Conservation (phyloP, 352 stramenopile species). For the Pythium myriotylum region DNA sequence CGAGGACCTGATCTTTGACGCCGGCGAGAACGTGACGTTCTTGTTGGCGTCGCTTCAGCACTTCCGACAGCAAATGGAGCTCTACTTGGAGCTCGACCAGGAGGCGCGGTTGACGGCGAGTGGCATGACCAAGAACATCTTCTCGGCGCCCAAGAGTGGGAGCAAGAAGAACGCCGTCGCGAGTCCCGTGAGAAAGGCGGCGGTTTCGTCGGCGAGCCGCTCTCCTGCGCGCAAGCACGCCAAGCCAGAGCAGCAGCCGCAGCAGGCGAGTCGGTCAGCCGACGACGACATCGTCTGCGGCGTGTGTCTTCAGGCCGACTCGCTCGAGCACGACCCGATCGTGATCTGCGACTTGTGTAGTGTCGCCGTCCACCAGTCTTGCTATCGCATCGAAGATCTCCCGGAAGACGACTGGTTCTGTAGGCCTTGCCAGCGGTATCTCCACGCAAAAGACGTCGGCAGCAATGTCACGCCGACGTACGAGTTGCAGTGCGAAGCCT, state of each 20-base stretch:
- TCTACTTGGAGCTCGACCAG: slow-evolving; percentile 55
- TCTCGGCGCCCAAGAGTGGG: slow-evolving; percentile 22
- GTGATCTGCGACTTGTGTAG: slow-evolving; percentile 81
- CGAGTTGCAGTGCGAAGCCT: slow-evolving; percentile 58
- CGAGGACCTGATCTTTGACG: slow-evolving; percentile 43
- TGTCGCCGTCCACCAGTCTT: slow-evolving; percentile 77
- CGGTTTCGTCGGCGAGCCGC: neutral
- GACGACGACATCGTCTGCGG: slow-evolving; percentile 58
- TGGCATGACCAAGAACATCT: slow-evolving; percentile 31
- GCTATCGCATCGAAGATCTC: slow-evolving; percentile 68
- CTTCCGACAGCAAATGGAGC: slow-evolving; percentile 69
- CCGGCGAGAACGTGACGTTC: slow-evolving; percentile 44
- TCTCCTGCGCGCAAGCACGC: slow-evolving; percentile 2
- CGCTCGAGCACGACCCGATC: slow-evolving; percentile 72
- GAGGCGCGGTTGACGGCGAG: slow-evolving; percentile 29
- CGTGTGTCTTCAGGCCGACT: slow-evolving; percentile 68
- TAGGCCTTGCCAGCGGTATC: slow-evolving; percentile 58
- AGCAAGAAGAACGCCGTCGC: neutral
- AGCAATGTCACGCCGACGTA: slow-evolving; percentile 55
- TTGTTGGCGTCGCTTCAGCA: slow-evolving; percentile 58
- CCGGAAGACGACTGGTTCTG: slow-evolving; percentile 83
- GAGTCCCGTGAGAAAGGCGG: slow-evolving; percentile 1
- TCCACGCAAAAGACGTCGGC: slow-evolving; percentile 41
- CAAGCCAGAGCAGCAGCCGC: neutral
- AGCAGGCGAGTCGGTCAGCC: neutral